Evolutionary conservation across 352 stramenopile genomes (phyloP).

Genomic region (Globisporangium canariense): DNA sequence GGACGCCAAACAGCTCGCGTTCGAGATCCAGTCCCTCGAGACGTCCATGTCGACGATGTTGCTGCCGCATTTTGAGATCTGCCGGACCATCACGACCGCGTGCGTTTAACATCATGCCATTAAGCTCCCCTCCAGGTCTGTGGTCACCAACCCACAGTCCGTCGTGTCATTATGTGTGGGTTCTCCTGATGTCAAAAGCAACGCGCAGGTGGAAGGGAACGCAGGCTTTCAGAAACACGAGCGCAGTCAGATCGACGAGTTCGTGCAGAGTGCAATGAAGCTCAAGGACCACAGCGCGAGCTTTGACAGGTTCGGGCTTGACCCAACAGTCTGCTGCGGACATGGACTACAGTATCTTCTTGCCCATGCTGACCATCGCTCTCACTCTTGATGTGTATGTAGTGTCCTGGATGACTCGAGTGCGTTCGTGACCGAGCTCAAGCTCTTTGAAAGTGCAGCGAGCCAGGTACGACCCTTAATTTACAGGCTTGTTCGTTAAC

Average conservation of each 20-base stretch:
- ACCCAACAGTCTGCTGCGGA: neutral
- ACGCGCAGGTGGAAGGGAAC: constrained; percentile 32
- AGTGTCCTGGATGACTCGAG: constrained; percentile 32
- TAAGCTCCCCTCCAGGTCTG: too few relatives aligned
- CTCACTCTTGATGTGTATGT: neutral
- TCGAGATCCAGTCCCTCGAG: constrained; percentile 41
- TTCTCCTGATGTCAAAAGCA: constrained; percentile 17
- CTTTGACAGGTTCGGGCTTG: constrained; percentile 26
- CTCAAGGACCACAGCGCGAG: constrained; percentile 25
- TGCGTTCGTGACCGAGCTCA: constrained; percentile 30
- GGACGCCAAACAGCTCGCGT: constrained; percentile 32
- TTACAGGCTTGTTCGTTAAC: neutral
- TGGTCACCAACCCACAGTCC: too few relatives aligned
- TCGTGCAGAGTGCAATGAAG: constrained; percentile 27
- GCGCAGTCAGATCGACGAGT: constrained; percentile 27
- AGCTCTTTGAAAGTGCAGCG: constrained; percentile 53
- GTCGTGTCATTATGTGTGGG: too few relatives aligned
- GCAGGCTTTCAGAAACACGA: constrained; percentile 25
- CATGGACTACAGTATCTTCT: neutral
- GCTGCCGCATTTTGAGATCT: constrained; percentile 50
- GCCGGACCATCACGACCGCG: constrained; percentile 51
- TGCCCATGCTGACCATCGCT: neutral
- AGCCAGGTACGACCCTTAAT: constrained; percentile 24
- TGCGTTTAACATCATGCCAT: constrained; percentile 17
- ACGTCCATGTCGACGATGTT: constrained; percentile 49